phyloP scores from a whole-genome alignment of 2,329 filamentous ascomycete species.

The Xylariaceae sp. region DNA sequence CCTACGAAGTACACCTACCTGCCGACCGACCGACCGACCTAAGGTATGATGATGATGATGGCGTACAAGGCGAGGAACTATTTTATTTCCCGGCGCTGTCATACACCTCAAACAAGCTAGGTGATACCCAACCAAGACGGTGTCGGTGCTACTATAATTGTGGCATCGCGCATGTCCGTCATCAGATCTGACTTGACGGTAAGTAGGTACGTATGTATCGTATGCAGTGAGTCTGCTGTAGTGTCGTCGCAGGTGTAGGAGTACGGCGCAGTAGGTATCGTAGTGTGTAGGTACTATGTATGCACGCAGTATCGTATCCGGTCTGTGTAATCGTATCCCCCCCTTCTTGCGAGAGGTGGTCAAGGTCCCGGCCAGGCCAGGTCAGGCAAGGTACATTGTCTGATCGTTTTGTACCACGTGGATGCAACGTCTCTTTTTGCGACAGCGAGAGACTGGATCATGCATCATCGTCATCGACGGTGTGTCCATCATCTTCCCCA shows the following conservation, averaged over 20 bases:
- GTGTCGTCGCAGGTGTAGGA: no score
- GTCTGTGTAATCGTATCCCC: background rate
- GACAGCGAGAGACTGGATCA: conserved; percentile 3
- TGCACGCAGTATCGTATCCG: conserved; percentile 2
- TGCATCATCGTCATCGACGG: background rate
- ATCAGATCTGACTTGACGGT: background rate
- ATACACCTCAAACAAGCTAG: background rate
- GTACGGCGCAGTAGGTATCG: no score
- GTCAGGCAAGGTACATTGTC: background rate
- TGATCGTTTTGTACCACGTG: conserved; percentile 4
- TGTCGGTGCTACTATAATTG: background rate
- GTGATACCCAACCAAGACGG: background rate
- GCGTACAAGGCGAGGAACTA: background rate
- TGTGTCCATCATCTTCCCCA: background rate
- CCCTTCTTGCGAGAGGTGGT: background rate
- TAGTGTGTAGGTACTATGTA: background rate
- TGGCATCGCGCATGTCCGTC: background rate
- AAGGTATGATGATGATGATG: background rate
- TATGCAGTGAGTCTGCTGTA: background rate
- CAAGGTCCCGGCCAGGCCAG: background rate
- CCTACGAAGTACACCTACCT: no score
- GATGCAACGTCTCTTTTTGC: conserved; percentile 9
- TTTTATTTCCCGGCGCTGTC: background rate
- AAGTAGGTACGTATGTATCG: background rate
- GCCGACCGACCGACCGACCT: no score